Percentiles rank a stretch among this genome's conserved stretches.
Conservation (phyloP, 495 filamentous ascomycete species). For the Penicillium egyptiacum region DNA sequence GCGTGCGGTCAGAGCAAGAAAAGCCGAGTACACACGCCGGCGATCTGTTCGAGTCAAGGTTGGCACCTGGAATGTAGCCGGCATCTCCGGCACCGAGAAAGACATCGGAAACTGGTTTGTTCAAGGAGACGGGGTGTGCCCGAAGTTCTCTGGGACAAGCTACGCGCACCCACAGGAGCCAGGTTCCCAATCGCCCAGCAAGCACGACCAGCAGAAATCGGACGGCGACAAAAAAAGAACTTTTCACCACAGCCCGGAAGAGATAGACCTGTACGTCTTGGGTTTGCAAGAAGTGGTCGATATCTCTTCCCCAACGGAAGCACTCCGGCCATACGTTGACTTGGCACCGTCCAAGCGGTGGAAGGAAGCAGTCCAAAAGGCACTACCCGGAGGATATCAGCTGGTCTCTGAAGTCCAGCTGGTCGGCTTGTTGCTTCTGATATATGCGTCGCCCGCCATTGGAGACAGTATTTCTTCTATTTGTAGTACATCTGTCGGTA, state of each 20-base stretch:
- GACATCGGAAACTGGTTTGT: slow-evolving; percentile 87
- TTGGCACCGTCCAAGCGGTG: slow-evolving; percentile 67
- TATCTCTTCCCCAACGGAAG: slow-evolving; percentile 65
- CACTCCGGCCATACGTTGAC: slow-evolving; percentile 71
- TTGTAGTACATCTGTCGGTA: slow-evolving; percentile 76
- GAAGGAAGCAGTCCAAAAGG: slow-evolving; percentile 69
- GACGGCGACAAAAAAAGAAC: slow-evolving; percentile 11
- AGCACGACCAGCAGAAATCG: background rate
- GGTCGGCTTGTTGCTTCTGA: slow-evolving; percentile 78
- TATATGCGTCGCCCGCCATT: slow-evolving; percentile 79
- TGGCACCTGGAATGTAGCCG: slow-evolving; percentile 93
- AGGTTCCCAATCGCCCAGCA: slow-evolving; percentile 9
- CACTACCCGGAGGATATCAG: slow-evolving; percentile 73
- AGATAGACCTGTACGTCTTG: slow-evolving; percentile 85
- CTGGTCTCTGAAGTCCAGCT: slow-evolving; percentile 80
- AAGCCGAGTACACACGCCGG: slow-evolving; percentile 72
- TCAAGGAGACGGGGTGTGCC: slow-evolving; percentile 66
- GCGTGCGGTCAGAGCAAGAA: slow-evolving; percentile 65
- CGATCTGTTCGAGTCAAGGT: slow-evolving; percentile 76
- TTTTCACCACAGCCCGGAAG: slow-evolving; percentile 40
- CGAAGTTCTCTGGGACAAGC: slow-evolving; percentile 54
- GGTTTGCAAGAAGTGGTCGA: slow-evolving; percentile 93
- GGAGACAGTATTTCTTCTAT: slow-evolving; percentile 70
- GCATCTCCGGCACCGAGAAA: slow-evolving; percentile 75
- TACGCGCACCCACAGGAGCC: slow-evolving; percentile 36